phyloP scores from a whole-genome alignment of 1,284 basidiomycete species.

The Schizophyllum commune region DNA sequence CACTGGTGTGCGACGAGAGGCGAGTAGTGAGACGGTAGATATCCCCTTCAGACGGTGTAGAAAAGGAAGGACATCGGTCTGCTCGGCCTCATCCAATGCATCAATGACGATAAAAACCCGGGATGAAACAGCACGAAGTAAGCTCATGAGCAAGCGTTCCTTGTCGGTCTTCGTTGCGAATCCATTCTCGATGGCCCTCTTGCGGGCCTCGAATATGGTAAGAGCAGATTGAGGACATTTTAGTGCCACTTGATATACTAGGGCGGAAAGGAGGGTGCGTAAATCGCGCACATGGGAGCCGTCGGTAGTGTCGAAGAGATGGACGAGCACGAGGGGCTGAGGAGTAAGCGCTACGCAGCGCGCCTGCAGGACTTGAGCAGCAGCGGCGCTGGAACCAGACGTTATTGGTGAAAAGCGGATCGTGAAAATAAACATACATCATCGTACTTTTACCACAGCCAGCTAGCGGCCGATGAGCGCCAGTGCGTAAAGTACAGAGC shows the following conservation, averaged over 20 bases:
- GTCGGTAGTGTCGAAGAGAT: neutral
- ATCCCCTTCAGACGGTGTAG: neutral
- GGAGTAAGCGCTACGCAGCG: too few relatives aligned
- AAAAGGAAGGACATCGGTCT: neutral
- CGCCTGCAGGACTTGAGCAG: neutral
- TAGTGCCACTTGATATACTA: neutral
- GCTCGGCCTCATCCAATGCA: neutral
- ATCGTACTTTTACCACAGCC: neutral
- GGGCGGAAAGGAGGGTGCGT: neutral
- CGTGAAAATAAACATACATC: neutral
- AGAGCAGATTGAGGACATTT: neutral
- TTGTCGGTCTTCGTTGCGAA: neutral
- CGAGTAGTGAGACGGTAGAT: neutral
- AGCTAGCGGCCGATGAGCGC: neutral
- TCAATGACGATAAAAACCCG: neutral
- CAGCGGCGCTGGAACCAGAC: neutral
- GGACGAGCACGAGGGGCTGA: neutral
- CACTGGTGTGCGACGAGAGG: neutral
- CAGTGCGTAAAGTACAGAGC: neutral
- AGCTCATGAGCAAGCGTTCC: neutral
- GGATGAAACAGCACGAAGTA: neutral
- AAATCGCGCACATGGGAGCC: neutral
- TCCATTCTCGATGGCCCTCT: neutral
- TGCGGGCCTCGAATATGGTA: neutral
- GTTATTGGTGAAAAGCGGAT: neutral